phyloP scores from a whole-genome alignment of 164 flowering plant species.

The Akebia trifoliata region DNA sequence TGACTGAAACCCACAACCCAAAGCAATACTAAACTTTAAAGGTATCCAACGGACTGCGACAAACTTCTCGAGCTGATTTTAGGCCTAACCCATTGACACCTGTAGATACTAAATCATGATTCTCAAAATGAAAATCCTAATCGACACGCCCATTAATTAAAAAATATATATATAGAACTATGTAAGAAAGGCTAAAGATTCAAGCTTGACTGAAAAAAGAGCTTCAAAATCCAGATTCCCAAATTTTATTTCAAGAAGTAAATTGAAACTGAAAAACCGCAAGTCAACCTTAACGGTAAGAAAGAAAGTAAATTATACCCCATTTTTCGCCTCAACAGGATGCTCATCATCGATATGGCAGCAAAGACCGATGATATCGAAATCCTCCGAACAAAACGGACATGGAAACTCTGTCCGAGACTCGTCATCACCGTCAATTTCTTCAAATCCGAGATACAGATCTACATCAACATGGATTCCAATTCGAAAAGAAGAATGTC shows the following conservation, averaged over 20 bases:
- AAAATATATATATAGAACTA: too few species aligned
- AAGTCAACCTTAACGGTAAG: neutral
- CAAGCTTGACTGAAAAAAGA: constrained; percentile 1
- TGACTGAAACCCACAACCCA: too few species aligned
- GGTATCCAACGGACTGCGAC: too few species aligned
- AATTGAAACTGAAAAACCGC: neutral
- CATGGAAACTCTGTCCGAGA: constrained; percentile 67
- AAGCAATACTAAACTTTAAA: too few species aligned
- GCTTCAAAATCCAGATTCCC: neutral
- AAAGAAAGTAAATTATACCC: constrained; percentile 39
- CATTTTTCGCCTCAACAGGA: constrained; percentile 67
- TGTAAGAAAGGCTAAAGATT: too few species aligned
- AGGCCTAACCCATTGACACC: too few species aligned
- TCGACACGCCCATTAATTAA: too few species aligned
- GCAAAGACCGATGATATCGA: constrained; percentile 77
- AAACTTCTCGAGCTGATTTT: too few species aligned
- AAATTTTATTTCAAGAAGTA: too few species aligned
- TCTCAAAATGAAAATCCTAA: too few species aligned
- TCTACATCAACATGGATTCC: constrained; percentile 34
- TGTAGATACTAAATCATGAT: too few species aligned
- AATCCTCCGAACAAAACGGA: constrained; percentile 77
- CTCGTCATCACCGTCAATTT: constrained; percentile 74
- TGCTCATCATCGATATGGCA: constrained; percentile 93
- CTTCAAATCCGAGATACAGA: constrained; percentile 64
- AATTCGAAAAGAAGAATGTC: neutral